Evolutionary conservation across 768 basidiomycete genomes (phyloP).

Genomic region (Scleroderma citrinum): DNA sequence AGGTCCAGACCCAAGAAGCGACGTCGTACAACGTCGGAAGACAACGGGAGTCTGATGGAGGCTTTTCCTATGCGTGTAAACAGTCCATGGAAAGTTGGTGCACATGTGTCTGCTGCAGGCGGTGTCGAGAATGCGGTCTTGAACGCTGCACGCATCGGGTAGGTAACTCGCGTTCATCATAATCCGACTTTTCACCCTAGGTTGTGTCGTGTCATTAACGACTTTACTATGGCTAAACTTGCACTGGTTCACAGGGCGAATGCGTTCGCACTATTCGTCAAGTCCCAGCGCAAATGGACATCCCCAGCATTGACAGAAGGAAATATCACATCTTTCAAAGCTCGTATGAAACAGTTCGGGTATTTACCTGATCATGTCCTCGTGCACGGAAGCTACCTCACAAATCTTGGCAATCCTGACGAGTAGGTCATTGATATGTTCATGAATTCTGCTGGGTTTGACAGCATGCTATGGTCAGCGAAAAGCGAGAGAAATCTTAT

Average conservation of each 20-base stretch:
- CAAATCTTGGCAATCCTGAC: constrained; percentile 82
- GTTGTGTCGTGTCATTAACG: too few species aligned
- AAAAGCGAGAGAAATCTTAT: constrained; percentile 66
- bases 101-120: constrained; percentile 77
- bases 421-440: constrained; percentile 34
- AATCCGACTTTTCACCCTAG: too few species aligned
- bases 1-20: constrained; percentile 1
- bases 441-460: not conserved
- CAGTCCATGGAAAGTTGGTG: constrained; percentile 66
- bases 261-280: constrained; percentile 78
- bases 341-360: constrained; percentile 51
- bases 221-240: too few species aligned
- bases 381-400: constrained; percentile 81
- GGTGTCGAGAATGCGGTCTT: constrained; percentile 70
- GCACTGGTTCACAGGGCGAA: constrained; percentile 50
- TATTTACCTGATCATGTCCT: constrained; percentile 61
- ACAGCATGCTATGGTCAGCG: constrained; percentile 27
- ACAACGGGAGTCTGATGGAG: constrained; percentile 12
- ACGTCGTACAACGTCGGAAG: constrained; percentile 7
- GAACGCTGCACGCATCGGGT: constrained; percentile 72
- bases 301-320: constrained; percentile 51
- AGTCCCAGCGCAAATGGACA: constrained; percentile 79
- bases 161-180: too few species aligned
- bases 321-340: constrained; percentile 54
- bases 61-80: constrained; percentile 26